These are phyloP conservation scores for Cronartium quercuum DNA, from an alignment of 1,284 basidiomycete genomes.

Conservation along the genomic window DNA sequence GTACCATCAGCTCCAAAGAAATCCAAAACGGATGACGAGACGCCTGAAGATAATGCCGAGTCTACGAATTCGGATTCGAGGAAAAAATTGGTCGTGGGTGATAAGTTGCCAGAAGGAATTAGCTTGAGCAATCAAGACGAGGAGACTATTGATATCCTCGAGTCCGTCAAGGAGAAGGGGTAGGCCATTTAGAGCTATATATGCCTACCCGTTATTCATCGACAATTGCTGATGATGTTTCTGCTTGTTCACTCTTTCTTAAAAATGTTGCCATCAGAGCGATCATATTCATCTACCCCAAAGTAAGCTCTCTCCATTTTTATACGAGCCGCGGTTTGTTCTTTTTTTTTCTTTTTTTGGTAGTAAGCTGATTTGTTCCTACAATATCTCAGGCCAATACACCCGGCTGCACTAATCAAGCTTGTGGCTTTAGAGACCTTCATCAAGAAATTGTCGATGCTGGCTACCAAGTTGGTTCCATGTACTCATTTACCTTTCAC, in stretches of 20 bases:
- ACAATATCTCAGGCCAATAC: slow-evolving; percentile 29
- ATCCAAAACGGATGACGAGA: neutral
- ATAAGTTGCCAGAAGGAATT: slow-evolving; percentile 33
- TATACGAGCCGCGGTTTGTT: neutral
- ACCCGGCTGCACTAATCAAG: slow-evolving; percentile 42
- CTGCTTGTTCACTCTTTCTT: neutral
- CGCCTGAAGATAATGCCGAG: neutral
- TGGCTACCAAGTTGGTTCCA: slow-evolving; percentile 40
- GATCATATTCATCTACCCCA: slow-evolving; percentile 42
- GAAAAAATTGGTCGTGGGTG: slow-evolving; percentile 28
- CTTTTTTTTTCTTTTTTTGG: too few species aligned
- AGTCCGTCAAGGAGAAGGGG: slow-evolving; percentile 39
- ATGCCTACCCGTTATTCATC: neutral
- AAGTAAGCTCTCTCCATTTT: slow-evolving; percentile 15
- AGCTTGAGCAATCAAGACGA: slow-evolving; percentile 40
- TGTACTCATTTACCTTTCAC: neutral
- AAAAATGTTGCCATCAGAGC: neutral
- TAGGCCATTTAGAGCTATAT: neutral
- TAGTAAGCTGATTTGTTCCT: neutral
- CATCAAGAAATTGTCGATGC: slow-evolving; percentile 40
- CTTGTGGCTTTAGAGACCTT: slow-evolving; percentile 42
- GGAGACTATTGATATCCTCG: slow-evolving; percentile 35
- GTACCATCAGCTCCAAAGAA: neutral
- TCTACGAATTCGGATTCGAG: neutral
- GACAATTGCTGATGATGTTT: neutral